Conservation (phyloP, 192 early-diverging fungal species). For the Gryganskiella cystojenkinii region DNA sequence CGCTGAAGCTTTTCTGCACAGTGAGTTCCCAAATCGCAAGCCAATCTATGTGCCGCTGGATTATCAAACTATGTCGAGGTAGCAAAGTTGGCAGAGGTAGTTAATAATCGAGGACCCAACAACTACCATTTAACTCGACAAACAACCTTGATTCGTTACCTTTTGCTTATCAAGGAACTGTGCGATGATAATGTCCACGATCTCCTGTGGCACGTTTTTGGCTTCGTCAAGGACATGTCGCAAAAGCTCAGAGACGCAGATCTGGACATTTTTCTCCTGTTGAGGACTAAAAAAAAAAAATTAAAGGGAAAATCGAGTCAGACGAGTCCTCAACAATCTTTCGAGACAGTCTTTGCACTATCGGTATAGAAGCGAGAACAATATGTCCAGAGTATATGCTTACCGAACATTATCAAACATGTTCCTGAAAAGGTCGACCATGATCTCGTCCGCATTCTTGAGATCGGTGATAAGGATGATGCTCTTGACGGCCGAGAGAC, state of each 20-base stretch:
- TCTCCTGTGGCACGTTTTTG: constrained; percentile 75
- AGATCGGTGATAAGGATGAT: constrained; percentile 85
- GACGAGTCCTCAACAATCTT: background rate
- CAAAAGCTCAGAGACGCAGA: constrained; percentile 83
- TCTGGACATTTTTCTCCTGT: constrained; percentile 80
- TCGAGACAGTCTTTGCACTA: too few relatives aligned
- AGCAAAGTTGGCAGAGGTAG: background rate
- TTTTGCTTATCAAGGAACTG: constrained; percentile 80
- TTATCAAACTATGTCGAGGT: constrained; percentile 60
- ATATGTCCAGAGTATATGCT: background rate
- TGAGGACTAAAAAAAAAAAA: constrained; percentile 58
- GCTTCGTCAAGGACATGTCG: constrained; percentile 86
- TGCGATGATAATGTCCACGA: constrained; percentile 84
- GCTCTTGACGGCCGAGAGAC: constrained; percentile 84
- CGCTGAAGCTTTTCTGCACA: constrained; percentile 86
- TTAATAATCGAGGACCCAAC: too few relatives aligned
- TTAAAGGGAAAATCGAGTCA: too few relatives aligned
- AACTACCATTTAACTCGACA: background rate
- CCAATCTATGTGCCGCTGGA: constrained; percentile 76
- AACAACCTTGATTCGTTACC: constrained; percentile 17
- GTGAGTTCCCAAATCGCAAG: constrained; percentile 81
- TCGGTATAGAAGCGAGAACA: background rate
- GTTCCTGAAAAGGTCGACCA: constrained; percentile 74
- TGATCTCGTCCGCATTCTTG: constrained; percentile 78
- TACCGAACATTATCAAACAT: constrained; percentile 79